These are phyloP conservation scores for Trichophyton rubrum DNA, from an alignment of 2,329 filamentous ascomycete genomes.

Conservation along the genomic window DNA sequence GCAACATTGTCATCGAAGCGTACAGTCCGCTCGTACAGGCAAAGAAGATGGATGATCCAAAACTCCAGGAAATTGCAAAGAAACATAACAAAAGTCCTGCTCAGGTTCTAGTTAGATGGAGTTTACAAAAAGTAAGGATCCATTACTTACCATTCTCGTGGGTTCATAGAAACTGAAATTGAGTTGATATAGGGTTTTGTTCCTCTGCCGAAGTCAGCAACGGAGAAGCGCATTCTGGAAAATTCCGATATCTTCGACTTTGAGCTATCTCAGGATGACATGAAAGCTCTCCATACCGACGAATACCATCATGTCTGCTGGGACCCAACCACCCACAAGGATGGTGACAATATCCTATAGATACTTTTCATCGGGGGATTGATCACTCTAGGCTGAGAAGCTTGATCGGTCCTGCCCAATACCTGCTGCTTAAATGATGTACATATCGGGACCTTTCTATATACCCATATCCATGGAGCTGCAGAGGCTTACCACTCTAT, in stretches of 20 bases:
- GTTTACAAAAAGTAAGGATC: slow-evolving; percentile 40
- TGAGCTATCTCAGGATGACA: slow-evolving; percentile 45
- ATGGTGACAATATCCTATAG: slow-evolving; percentile 6
- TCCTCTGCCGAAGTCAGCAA: slow-evolving; percentile 51
- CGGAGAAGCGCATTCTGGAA: slow-evolving; percentile 47
- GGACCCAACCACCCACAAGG: slow-evolving; percentile 33
- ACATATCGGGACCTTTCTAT: neutral
- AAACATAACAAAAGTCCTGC: slow-evolving; percentile 47
- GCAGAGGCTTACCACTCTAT: neutral
- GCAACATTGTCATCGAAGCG: slow-evolving; percentile 49
- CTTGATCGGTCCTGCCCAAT: neutral
- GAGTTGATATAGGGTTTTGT: slow-evolving; percentile 40
- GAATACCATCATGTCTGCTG: slow-evolving; percentile 47
- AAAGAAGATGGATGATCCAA: slow-evolving; percentile 40
- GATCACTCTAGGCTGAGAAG: neutral
- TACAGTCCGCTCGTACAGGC: slow-evolving; percentile 38
- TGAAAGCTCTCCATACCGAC: slow-evolving; percentile 43
- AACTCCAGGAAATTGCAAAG: slow-evolving; percentile 39
- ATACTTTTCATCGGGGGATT: too few species aligned
- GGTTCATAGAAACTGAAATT: neutral
- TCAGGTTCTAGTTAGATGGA: slow-evolving; percentile 50
- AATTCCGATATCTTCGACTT: slow-evolving; percentile 51
- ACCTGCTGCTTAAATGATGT: neutral
- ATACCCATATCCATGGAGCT: neutral
- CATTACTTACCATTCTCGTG: neutral